Base-by-base conservation (phyloP, 2,329 filamentous ascomycete genomes). In the Microdochium trichocladiopsis region DNA sequence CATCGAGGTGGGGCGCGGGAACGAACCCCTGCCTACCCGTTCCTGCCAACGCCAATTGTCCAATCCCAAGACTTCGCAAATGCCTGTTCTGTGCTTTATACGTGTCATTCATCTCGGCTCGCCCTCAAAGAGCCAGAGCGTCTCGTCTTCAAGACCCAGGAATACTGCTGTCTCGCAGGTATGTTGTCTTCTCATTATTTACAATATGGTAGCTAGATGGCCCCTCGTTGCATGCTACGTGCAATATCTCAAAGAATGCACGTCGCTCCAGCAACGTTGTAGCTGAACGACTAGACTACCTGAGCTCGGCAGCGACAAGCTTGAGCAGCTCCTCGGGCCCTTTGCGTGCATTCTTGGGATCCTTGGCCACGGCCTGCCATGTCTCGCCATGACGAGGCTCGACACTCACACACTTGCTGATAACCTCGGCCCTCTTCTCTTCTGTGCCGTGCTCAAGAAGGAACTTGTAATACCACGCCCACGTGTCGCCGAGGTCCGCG, bases 391-490 rank as follows among this genome's bases (percentile, higher is more conserved):
- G 91, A 61, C 86, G 84, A 3, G 95, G 95, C 69, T 97, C 94
- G 53, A 85, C 92, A 49, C 87, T 72, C 28, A 88, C 77, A 60
- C 89, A 92, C 72, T 95, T 96, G 53, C 76, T 77, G 5, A 96
- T 68, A 28, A 96, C 87, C 65, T 97, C 94, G 25, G 77, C 81
- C 63, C 87, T 79, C 84, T 97, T 99, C 75, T 96, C 93, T 58
- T 90, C 86, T 4, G 91, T 96, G 10, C 94, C 95, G 71, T 99
- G 92, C 75, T 96, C 90, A 59, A 84, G 67, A 58, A 97, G 66
- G 68, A 97, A 99, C 69, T 93, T 92, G 69, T 91, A 94, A 69
- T 96, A 99, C 93, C 93, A 99, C 21, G 91, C 93, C 95, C 95
- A 99, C 11, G 85, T 88, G 72, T 99, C 95, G 50, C 94, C 94